Conservation (phyloP, 2,329 filamentous ascomycete genomes). For the Aspergillus sp. region DNA sequence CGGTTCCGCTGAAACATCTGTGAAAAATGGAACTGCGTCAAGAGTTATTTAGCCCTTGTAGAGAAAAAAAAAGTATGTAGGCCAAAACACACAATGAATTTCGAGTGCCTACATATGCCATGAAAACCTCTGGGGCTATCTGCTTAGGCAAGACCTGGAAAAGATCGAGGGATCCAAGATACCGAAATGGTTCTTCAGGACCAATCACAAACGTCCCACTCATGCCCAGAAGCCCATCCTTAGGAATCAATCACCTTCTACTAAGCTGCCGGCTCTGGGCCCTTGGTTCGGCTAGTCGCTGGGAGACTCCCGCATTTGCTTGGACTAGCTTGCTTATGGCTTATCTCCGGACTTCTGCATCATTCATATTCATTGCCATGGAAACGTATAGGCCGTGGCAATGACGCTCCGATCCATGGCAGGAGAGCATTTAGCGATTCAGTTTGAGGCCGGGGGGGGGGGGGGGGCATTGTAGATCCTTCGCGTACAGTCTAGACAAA, state of each 20-base stretch:
- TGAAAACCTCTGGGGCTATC: slow-evolving; percentile 30
- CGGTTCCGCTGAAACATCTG: slow-evolving; percentile 31
- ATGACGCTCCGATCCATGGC: slow-evolving; percentile 6
- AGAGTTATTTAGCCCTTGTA: not conserved
- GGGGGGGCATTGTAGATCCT: slow-evolving; percentile 29
- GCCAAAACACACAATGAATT: slow-evolving; percentile 19
- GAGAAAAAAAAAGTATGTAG: not conserved
- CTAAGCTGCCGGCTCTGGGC: not conserved
- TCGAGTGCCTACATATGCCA: slow-evolving; percentile 31
- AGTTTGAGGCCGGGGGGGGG: too few species aligned
- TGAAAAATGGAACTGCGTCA: slow-evolving; percentile 28
- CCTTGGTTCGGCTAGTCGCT: not conserved
- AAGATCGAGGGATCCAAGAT: slow-evolving; percentile 27
- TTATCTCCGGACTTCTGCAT: not conserved
- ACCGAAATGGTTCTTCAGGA: slow-evolving; percentile 20
- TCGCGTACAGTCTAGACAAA: slow-evolving; percentile 27
- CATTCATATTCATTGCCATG: not conserved
- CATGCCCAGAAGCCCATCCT: not conserved
- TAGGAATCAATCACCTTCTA: not conserved
- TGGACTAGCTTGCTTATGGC: not conserved
- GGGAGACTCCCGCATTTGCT: not conserved
- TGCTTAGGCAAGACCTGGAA: slow-evolving; percentile 30
- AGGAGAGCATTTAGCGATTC: too few species aligned
- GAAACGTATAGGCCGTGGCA: too few species aligned
- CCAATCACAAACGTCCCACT: not conserved